These are phyloP conservation scores for Glaciozyma martinii DNA, from an alignment of 768 basidiomycete species.

Conservation along the genomic window DNA sequence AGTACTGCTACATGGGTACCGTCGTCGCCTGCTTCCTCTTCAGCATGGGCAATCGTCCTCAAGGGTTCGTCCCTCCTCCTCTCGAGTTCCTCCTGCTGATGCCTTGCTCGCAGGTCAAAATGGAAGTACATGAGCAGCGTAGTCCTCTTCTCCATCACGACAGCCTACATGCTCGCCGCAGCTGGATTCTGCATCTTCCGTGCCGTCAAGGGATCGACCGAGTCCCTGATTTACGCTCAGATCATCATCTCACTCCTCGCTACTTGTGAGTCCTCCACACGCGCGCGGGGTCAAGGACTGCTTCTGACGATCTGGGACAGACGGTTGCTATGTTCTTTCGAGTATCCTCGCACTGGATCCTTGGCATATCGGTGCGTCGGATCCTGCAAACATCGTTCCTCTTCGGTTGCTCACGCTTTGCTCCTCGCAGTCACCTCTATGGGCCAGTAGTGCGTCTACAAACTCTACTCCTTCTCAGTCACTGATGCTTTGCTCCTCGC, in stretches of 20 bases:
- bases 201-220: conserved; percentile 57
- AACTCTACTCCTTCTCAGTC: no score
- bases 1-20: conserved; percentile 76
- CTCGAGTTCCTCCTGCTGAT: neutral
- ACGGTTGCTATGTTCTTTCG: conserved; percentile 56
- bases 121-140: conserved; percentile 80
- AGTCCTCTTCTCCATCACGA: conserved; percentile 59
- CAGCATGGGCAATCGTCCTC: conserved; percentile 79
- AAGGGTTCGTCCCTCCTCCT: conserved; percentile 9
- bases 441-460: no score
- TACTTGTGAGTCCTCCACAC: conserved; percentile 19
- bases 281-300: no score
- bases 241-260: conserved; percentile 68
- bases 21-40: conserved; percentile 85
- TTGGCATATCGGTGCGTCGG: conserved; percentile 89
- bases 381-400: no score
- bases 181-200: conserved; percentile 72
- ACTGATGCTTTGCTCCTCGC: no score
- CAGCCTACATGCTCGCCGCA: conserved; percentile 72
- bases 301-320: neutral
- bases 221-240: conserved; percentile 51
- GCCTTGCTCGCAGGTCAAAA: conserved; percentile 47
- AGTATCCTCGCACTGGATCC: conserved; percentile 83
- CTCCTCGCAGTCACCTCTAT: conserved; percentile 89
- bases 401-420: no score